Evolutionary conservation across 192 early-diverging fungal species (phyloP).

Genomic region (Gamsiella multidivaricata): DNA sequence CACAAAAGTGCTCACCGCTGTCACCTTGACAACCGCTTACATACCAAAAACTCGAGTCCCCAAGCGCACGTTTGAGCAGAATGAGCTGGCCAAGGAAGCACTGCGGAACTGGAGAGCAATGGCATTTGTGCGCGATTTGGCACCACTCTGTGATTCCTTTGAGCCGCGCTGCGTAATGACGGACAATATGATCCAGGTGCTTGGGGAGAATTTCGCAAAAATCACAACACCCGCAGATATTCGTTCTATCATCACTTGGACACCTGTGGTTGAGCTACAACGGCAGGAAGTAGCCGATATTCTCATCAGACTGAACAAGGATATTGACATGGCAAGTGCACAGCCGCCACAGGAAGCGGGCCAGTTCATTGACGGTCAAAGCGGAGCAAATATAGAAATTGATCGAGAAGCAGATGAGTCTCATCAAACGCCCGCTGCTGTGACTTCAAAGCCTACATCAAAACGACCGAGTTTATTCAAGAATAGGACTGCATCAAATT

Average conservation of each 20-base stretch:
- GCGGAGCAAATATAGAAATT: too few relatives aligned
- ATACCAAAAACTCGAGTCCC: not conserved
- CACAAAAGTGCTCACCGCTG: not conserved
- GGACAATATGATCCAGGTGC: not conserved
- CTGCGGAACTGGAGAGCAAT: not conserved
- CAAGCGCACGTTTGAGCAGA: not conserved
- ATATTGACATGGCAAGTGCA: too few relatives aligned
- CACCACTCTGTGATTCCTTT: not conserved
- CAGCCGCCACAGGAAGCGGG: too few relatives aligned
- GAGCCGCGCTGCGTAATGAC: not conserved
- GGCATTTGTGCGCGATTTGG: not conserved
- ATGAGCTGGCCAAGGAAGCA: not conserved
- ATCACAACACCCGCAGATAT: not conserved
- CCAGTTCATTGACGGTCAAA: too few relatives aligned
- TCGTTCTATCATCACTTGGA: not conserved
- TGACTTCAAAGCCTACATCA: too few relatives aligned
- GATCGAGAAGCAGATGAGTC: too few relatives aligned
- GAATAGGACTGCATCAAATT: too few relatives aligned
- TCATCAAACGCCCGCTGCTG: too few relatives aligned
- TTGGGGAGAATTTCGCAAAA: not conserved
- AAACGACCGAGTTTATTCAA: too few relatives aligned
- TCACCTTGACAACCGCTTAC: too few relatives aligned
- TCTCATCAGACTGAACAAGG: constrained; percentile 3
- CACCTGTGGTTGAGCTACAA: not conserved
- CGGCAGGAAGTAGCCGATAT: not conserved